Percentiles rank a stretch among this genome's conserved stretches.
Evolutionary conservation across 2,329 filamentous ascomycete genomes (phyloP).

Genomic region (Xylariaceae sp.): DNA sequence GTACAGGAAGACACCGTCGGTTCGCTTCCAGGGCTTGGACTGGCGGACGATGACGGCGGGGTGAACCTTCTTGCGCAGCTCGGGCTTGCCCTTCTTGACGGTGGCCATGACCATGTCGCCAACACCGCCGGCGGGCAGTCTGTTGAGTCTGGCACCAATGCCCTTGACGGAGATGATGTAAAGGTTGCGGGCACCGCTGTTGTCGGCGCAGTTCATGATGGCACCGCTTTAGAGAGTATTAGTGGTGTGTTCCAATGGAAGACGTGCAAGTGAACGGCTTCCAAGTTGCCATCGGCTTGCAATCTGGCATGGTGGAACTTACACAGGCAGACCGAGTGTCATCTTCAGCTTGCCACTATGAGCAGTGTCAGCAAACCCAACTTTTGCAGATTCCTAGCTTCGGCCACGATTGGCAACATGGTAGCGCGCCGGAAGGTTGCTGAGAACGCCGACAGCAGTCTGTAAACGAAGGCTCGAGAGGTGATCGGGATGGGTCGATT

Average conservation of each 20-base stretch:
- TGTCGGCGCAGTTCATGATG: constrained; percentile 99
- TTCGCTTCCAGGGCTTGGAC: constrained; percentile 98
- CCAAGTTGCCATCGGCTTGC: constrained; percentile 17
- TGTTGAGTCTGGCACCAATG: constrained; percentile 18
- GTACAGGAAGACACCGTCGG: constrained; percentile 98
- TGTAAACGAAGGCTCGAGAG: constrained; percentile 8
- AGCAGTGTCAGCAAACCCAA: constrained; percentile 2
- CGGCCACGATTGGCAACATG: background rate
- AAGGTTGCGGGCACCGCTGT: constrained; percentile 34
- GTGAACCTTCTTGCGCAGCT: constrained; percentile 99
- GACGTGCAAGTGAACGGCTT: background rate
- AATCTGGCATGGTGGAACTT: constrained; percentile 46
- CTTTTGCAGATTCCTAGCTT: background rate
- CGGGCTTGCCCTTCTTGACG: constrained; percentile 72
- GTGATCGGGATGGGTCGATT: background rate
- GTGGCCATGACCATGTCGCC: constrained; percentile 24
- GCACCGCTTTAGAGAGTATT: constrained; percentile 64
- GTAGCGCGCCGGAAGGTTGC: background rate
- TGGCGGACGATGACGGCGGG: constrained; percentile 97
- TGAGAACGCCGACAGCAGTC: background rate
- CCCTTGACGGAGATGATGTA: constrained; percentile 20
- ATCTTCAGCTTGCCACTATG: constrained; percentile 98
- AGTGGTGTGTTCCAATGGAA: constrained; percentile 7
- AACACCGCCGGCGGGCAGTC: constrained; percentile 19
- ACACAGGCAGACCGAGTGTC: constrained; percentile 99